These are phyloP conservation scores for Fusarium sp. DNA, from an alignment of 2,329 filamentous ascomycete genomes.

Conservation along the genomic window DNA sequence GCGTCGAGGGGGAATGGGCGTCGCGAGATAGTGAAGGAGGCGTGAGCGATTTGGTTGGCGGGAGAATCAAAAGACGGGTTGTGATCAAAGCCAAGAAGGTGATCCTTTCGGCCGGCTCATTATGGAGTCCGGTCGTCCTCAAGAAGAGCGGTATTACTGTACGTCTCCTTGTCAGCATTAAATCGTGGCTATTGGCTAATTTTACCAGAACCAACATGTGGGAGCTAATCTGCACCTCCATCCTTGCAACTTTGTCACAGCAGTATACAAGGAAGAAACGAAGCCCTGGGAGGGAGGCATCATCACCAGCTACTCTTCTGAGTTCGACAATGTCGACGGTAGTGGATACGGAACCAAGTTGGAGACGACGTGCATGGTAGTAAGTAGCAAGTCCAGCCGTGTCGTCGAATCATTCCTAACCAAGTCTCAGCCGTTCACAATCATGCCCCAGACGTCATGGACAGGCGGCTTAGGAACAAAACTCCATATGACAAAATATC, in stretches of 20 bases:
- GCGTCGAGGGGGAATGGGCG: slow-evolving; percentile 81
- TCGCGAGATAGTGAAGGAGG: slow-evolving; percentile 75
- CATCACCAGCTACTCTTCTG: slow-evolving; percentile 81
- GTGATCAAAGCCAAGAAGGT: slow-evolving; percentile 84
- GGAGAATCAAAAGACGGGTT: slow-evolving; percentile 69
- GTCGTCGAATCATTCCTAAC: slow-evolving; percentile 29
- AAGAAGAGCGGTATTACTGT: slow-evolving; percentile 81
- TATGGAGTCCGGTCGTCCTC: slow-evolving; percentile 83
- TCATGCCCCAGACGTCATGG: slow-evolving; percentile 76
- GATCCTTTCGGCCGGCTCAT: slow-evolving; percentile 80
- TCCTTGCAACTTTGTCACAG: slow-evolving; percentile 72
- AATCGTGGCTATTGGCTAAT: slow-evolving; percentile 40
- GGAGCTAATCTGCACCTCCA: slow-evolving; percentile 87
- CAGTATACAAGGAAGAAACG: slow-evolving; percentile 77
- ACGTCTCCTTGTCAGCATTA: slow-evolving; percentile 42
- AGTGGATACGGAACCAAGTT: slow-evolving; percentile 86
- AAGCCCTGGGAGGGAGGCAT: slow-evolving; percentile 81
- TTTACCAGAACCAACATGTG: slow-evolving; percentile 77
- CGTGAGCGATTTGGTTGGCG: slow-evolving; percentile 63
- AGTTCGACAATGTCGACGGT: slow-evolving; percentile 85
- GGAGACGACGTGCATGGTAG: slow-evolving; percentile 79
- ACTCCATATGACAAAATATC: slow-evolving; percentile 75
- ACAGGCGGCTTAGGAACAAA: slow-evolving; percentile 78
- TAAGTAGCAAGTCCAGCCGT: slow-evolving; percentile 51
- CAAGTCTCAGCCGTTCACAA: slow-evolving; percentile 69